Conservation (phyloP, 192 early-diverging fungal genomes). For the Coemansia sp. region DNA sequence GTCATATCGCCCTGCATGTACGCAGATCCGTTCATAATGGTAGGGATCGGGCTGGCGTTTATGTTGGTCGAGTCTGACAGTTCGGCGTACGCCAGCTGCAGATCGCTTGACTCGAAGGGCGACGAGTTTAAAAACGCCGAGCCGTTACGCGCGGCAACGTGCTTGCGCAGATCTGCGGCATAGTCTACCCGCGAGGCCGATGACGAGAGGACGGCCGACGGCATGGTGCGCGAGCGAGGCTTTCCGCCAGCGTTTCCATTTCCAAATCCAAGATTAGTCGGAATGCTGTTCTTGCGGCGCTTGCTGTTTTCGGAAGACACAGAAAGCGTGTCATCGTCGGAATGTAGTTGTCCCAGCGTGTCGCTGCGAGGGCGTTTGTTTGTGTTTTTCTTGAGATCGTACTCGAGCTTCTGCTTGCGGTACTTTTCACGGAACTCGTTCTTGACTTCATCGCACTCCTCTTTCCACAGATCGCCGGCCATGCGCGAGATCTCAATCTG, state of each 20-base stretch:
- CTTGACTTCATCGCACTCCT: conserved; percentile 45
- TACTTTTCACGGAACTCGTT: conserved; percentile 39
- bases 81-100: conserved; percentile 26
- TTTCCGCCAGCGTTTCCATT: conserved; percentile 14
- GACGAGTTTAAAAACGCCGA: conserved; percentile 24
- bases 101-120: conserved; percentile 25
- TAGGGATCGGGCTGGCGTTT: conserved; percentile 10
- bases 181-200: conserved; percentile 21
- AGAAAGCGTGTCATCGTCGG: conserved; percentile 7
- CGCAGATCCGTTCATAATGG: conserved; percentile 18
- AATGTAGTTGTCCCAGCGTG: not conserved
- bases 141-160: conserved; percentile 32
- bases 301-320: conserved; percentile 9
- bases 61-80: conserved; percentile 1
- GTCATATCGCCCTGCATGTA: conserved; percentile 18
- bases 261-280: conserved; percentile 7
- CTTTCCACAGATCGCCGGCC: conserved; percentile 54
- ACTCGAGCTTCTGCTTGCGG: conserved; percentile 38
- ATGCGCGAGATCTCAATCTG: conserved; percentile 54
- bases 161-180: conserved; percentile 38
- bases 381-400: conserved; percentile 42
- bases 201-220: conserved; percentile 14
- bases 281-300: conserved; percentile 14
- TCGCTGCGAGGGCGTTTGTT: conserved; percentile 34
- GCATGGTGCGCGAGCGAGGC: conserved; percentile 46